Evolutionary conservation across 352 stramenopile species (phyloP).

Genomic region (Elongisporangium senticosum): DNA sequence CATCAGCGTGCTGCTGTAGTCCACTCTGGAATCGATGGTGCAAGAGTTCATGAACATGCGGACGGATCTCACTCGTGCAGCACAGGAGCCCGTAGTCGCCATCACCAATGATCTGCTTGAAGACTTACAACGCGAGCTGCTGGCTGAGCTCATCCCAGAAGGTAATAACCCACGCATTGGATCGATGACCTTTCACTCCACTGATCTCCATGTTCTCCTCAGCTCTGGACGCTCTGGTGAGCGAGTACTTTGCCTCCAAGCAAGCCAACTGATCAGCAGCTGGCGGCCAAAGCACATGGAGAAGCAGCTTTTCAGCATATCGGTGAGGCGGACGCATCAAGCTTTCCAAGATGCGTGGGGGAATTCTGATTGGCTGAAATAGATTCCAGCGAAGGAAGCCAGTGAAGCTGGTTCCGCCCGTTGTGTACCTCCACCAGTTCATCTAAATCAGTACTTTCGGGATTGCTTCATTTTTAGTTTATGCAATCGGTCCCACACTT

Average conservation of each 20-base stretch:
- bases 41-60: conserved; percentile 26
- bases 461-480: background rate
- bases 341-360: background rate
- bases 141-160: conserved; percentile 27
- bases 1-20: background rate
- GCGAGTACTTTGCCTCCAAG: conserved; percentile 10
- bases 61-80: conserved; percentile 25
- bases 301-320: background rate
- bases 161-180: conserved; percentile 10
- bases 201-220: background rate
- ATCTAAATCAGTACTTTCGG: background rate
- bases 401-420: background rate
- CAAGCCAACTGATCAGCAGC: background rate
- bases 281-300: too few relatives aligned
- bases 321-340: background rate
- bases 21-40: conserved; percentile 26
- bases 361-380: background rate
- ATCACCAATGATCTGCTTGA: conserved; percentile 30
- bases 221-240: conserved; percentile 26
- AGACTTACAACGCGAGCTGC: conserved; percentile 28
- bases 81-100: conserved; percentile 7
- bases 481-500: background rate
- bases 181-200: background rate
- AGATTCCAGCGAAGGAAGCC: background rate
- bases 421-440: background rate